phyloP scores from a whole-genome alignment of 2,329 filamentous ascomycete genomes.

The Claviceps monticola region DNA sequence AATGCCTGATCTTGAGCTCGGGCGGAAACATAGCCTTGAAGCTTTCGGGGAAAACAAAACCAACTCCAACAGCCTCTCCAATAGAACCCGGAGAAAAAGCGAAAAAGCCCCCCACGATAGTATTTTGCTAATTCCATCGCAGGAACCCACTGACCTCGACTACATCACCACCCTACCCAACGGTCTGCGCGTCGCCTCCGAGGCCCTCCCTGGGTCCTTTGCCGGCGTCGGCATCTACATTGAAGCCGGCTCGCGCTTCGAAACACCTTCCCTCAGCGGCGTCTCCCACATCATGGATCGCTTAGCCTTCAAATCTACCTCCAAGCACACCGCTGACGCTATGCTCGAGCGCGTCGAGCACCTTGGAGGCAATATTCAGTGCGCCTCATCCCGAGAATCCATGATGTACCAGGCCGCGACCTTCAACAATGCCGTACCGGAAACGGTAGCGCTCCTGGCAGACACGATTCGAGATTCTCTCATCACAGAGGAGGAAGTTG shows the following conservation, averaged over 20 bases:
- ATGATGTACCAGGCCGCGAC: conserved; percentile 99
- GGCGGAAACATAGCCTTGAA: too few species aligned
- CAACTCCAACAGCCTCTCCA: neutral
- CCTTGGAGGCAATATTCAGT: conserved; percentile 91
- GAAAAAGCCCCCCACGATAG: too few species aligned
- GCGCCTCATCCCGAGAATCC: conserved; percentile 84
- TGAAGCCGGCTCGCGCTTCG: conserved; percentile 88
- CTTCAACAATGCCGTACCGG: conserved; percentile 84
- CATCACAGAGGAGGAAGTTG: conserved; percentile 77
- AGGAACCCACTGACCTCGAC: conserved; percentile 75
- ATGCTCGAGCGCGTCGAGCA: conserved; percentile 82
- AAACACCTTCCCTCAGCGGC: conserved; percentile 70
- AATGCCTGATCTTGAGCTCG: too few species aligned
- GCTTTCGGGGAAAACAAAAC: neutral
- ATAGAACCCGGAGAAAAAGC: neutral
- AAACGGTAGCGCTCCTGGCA: conserved; percentile 70
- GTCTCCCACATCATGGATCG: conserved; percentile 95
- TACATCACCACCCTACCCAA: conserved; percentile 80
- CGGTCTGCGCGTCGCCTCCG: conserved; percentile 86
- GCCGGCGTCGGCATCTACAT: conserved; percentile 92
- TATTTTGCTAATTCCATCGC: too few species aligned
- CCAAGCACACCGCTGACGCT: conserved; percentile 56
- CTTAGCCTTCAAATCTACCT: conserved; percentile 84
- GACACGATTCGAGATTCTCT: conserved; percentile 83
- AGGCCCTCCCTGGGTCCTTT: conserved; percentile 88